These are phyloP conservation scores for Vitis hybrid DNA, from an alignment of 177 flowering plant species.

Conservation along the genomic window DNA sequence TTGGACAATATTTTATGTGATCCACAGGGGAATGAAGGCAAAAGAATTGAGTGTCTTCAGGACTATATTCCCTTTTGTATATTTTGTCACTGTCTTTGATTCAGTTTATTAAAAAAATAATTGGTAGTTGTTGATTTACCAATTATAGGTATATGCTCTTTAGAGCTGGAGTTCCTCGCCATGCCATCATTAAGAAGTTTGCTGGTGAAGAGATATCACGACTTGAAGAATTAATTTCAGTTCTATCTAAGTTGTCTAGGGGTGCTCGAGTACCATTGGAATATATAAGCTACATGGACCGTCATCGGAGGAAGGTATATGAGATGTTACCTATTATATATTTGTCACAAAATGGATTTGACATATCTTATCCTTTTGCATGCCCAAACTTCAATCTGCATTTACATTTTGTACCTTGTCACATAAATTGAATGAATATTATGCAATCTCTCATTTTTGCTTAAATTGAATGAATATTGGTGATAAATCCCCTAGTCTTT, in stretches of 20 bases:
- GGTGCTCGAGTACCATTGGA: constrained; percentile 92
- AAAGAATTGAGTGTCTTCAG: too few relatives aligned
- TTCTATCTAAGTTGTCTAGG: constrained; percentile 65
- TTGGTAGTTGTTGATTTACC: neutral
- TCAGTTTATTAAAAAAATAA: too few relatives aligned
- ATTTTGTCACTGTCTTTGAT: too few relatives aligned
- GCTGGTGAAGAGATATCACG: constrained; percentile 74
- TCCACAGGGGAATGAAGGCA: too few relatives aligned
- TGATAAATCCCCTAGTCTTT: neutral
- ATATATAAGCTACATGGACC: constrained; percentile 70
- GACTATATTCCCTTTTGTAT: too few relatives aligned
- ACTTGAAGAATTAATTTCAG: constrained; percentile 62
- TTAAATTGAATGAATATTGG: neutral
- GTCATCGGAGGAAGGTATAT: constrained; percentile 84
- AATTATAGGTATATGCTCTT: constrained; percentile 83
- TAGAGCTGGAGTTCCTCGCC: constrained; percentile 92
- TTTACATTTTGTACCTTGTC: neutral
- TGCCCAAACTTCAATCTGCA: neutral
- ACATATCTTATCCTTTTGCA: neutral
- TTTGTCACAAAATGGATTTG: neutral
- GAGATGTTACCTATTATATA: neutral
- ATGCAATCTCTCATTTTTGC: neutral
- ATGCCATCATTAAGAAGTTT: constrained; percentile 91
- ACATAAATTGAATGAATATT: neutral
- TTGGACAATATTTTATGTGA: too few relatives aligned